Conservation (phyloP, 2,329 filamentous ascomycete species). For the Coniochaeta sp. region DNA sequence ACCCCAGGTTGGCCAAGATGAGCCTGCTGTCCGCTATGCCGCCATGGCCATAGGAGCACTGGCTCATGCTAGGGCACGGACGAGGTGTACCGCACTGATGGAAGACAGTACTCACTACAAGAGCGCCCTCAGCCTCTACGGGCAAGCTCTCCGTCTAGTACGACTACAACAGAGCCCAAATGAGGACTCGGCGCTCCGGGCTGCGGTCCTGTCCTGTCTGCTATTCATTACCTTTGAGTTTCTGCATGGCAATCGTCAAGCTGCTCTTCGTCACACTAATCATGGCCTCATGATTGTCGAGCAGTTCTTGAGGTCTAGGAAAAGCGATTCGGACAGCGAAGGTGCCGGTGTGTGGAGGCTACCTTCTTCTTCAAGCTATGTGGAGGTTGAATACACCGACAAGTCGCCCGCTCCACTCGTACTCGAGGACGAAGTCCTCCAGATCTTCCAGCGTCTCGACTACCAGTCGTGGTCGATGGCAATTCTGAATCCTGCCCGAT, state of each 20-base stretch:
- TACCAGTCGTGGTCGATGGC: slow-evolving; percentile 19
- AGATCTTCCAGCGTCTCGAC: slow-evolving; percentile 20
- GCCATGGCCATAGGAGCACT: slow-evolving; percentile 28
- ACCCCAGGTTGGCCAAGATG: slow-evolving; percentile 23
- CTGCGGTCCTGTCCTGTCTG: slow-evolving; percentile 25
- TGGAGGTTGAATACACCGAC: background rate
- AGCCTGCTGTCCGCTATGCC: slow-evolving; percentile 26
- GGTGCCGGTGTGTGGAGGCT: background rate
- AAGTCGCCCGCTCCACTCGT: slow-evolving; percentile 11
- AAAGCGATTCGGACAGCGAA: background rate
- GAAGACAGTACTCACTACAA: slow-evolving; percentile 17
- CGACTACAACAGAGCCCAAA: slow-evolving; percentile 8
- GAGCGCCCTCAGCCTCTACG: slow-evolving; percentile 23
- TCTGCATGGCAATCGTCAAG: slow-evolving; percentile 25
- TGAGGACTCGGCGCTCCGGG: slow-evolving; percentile 6
- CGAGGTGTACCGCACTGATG: background rate
- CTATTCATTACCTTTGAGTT: slow-evolving; percentile 29
- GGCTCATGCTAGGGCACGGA: slow-evolving; percentile 13
- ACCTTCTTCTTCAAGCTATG: background rate
- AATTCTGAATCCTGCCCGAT: slow-evolving; percentile 9
- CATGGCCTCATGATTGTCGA: slow-evolving; percentile 28
- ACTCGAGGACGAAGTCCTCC: slow-evolving; percentile 19
- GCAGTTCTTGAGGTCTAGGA: slow-evolving; percentile 17
- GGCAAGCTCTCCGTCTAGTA: slow-evolving; percentile 21
- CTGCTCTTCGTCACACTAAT: slow-evolving; percentile 25